Conservation (phyloP, 2,329 filamentous ascomycete species). For the Penicillium sp. region DNA sequence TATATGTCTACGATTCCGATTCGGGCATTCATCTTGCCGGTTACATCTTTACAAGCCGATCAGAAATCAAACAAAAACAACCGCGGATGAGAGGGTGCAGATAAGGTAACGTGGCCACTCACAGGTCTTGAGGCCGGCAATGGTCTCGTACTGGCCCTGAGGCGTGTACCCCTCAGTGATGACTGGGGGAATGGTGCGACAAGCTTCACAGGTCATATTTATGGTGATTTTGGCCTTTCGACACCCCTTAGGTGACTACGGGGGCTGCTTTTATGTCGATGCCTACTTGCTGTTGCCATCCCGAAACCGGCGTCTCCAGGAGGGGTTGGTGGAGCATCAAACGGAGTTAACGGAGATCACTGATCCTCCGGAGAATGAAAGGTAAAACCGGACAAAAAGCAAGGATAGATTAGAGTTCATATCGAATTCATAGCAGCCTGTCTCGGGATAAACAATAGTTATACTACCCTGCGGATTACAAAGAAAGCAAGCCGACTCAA, state of each 20-base stretch:
- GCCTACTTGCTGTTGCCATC: not conserved
- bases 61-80: constrained; percentile 38
- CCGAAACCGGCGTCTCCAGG: not conserved
- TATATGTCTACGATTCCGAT: constrained; percentile 65
- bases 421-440: not conserved
- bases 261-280: not conserved
- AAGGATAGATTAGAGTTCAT: not conserved
- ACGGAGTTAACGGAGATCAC: not conserved
- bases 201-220: constrained; percentile 38
- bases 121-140: constrained; percentile 62
- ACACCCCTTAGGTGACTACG: not conserved
- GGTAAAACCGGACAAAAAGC: too few species aligned
- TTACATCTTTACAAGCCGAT: constrained; percentile 20
- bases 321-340: not conserved
- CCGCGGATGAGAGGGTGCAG: constrained; percentile 51
- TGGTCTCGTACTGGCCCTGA: constrained; percentile 61
- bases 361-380: not conserved
- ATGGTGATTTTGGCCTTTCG: constrained; percentile 3
- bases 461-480: too few species aligned
- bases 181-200: constrained; percentile 53
- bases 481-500: not conserved
- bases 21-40: constrained; percentile 56
- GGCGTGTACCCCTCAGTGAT: constrained; percentile 59
- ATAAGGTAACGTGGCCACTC: constrained; percentile 14
- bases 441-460: too few species aligned